Evolutionary conservation across 148 eudicot species (phyloP), one percentile per base, ranked within the genome.

Genomic region (Cornus suecica): DNA sequence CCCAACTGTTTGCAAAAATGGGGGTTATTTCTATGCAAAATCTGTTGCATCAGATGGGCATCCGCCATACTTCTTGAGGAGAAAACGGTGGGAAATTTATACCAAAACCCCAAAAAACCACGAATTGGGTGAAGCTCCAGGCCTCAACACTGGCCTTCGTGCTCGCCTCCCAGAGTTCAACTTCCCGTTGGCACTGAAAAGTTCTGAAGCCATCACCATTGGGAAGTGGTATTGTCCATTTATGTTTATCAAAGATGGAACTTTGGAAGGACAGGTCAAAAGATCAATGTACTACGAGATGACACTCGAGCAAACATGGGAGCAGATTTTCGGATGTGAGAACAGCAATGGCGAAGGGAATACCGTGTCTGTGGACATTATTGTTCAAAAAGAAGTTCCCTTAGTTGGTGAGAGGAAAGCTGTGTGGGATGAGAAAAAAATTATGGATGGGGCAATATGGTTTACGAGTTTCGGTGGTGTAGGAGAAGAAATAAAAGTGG

Each of bases 171-270:
- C n/a, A n/a, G n/a, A n/a, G n/a, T n/a, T n/a, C n/a, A n/a, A n/a
- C n/a, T n/a, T n/a, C n/a, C n/a, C n/a, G n/a, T n/a, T n/a, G n/a
- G n/a, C n/a, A n/a, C n/a, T n/a, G n/a, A n/a, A n/a, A n/a, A n/a
- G n/a, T n/a, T n/a, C n/a, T n/a, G n/a, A n/a, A n/a, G n/a, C n/a
- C n/a, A n/a, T n/a, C n/a, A n/a, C n/a, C n/a, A n/a, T n/a, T n/a
- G n/a, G n/a, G n/a, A n/a, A 87, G 60, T 90, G 98, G 98, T 88
- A 85, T 41, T 76, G 85, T 27, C 97, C 98, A 10, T 91, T 91
- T 74, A 79, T 91, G 83, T 89, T 93, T 64, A 78, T 93, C 52
- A 85, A 78, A 60, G 93, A 94, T 22, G 86, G 82, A 16, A 73
- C 75, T 0, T 78, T 80, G 52, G 83, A 72, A 37, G 84, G 86